A percentile compares a stretch with the other conserved stretches of the same genome.
Evolutionary conservation across 306 rosid species (phyloP).

Genomic region (Mucuna pruriens): DNA sequence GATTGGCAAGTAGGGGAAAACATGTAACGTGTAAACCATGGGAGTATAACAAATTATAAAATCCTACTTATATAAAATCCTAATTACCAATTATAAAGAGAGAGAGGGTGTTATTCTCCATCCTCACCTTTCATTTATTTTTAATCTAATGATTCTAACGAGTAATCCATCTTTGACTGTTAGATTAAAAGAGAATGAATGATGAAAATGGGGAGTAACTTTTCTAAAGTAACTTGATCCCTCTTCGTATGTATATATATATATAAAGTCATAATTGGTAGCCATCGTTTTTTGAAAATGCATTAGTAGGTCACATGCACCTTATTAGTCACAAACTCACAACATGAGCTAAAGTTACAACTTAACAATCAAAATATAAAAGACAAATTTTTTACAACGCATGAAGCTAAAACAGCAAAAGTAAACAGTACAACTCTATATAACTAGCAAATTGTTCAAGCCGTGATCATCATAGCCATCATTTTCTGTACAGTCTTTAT

Average conservation of each 20-base stretch:
- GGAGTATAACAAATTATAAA: background rate
- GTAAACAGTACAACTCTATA: background rate
- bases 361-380: background rate
- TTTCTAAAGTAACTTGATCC: too few relatives aligned
- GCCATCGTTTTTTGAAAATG: background rate
- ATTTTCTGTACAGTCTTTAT: background rate
- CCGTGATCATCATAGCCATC: background rate
- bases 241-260: too few relatives aligned
- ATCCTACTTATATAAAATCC: background rate
- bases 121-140: too few relatives aligned
- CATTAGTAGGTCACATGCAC: background rate
- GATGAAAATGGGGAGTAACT: too few relatives aligned
- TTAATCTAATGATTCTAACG: too few relatives aligned
- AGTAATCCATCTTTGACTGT: too few relatives aligned
- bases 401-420: background rate
- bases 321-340: background rate
- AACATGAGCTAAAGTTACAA: background rate
- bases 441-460: background rate
- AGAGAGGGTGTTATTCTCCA: too few relatives aligned
- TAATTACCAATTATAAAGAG: too few relatives aligned
- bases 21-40: background rate
- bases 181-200: too few relatives aligned
- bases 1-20: background rate
- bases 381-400: background rate
- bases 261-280: too few relatives aligned